A percentile compares a stretch with the other conserved stretches of the same genome.
phyloP scores from a whole-genome alignment of 2,329 filamentous ascomycete genomes.

The Alternaria triticimaculans region DNA sequence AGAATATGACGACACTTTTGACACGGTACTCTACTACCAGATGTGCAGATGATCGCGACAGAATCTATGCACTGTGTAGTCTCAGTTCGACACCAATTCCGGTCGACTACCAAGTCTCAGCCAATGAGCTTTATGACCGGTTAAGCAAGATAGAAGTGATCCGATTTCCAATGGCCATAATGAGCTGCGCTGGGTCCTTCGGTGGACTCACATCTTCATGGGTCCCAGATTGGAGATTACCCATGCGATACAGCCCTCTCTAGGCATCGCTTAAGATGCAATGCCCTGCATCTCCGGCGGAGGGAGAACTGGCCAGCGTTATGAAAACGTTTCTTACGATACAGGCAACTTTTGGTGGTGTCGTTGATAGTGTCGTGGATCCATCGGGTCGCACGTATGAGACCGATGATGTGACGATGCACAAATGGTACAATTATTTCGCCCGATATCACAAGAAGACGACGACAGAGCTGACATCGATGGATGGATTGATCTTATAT shows the following conservation, averaged over 20 bases:
- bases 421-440: background rate
- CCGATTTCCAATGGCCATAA: background rate
- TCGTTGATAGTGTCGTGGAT: background rate
- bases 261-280: background rate
- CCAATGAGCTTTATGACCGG: accelerated
- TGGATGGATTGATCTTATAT: background rate
- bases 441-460: background rate
- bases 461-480: background rate
- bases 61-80: background rate
- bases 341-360: background rate
- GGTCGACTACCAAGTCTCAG: background rate
- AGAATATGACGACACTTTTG: background rate
- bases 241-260: background rate
- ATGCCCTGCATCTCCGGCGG: background rate
- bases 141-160: background rate
- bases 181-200: background rate
- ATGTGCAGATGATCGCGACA: background rate
- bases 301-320: background rate
- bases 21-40: background rate
- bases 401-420: accelerated
- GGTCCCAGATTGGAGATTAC: background rate
- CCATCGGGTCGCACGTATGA: accelerated
- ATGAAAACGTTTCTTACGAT: accelerated
- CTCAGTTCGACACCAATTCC: background rate
- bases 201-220: background rate